phyloP scores from a whole-genome alignment of 1,284 basidiomycete species.

The Chalciporus sp. region DNA sequence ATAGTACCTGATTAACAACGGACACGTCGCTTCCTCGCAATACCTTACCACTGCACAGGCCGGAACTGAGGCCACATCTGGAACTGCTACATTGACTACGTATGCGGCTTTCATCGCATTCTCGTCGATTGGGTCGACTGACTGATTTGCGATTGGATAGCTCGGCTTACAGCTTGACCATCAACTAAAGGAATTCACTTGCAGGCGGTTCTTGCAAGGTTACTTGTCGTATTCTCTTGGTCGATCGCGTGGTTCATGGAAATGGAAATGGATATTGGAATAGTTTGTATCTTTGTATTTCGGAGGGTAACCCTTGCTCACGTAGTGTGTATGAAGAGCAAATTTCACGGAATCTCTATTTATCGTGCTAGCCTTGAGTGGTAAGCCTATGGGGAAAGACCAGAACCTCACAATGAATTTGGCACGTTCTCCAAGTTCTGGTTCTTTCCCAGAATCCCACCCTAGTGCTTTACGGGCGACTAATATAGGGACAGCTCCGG shows the following conservation, averaged over 20 bases:
- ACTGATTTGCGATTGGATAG: slow-evolving; percentile 24
- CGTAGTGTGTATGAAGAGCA: too few relatives aligned
- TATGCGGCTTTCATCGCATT: slow-evolving; percentile 34
- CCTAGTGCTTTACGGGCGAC: neutral
- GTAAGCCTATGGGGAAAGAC: too few relatives aligned
- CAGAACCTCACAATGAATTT: too few relatives aligned
- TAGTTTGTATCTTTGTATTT: too few relatives aligned
- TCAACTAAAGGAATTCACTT: slow-evolving; percentile 32
- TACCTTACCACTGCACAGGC: slow-evolving; percentile 46
- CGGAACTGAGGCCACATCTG: slow-evolving; percentile 46
- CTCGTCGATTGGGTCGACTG: slow-evolving; percentile 14
- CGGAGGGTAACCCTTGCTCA: too few relatives aligned
- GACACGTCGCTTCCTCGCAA: slow-evolving; percentile 46
- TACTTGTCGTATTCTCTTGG: too few relatives aligned
- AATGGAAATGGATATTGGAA: too few relatives aligned
- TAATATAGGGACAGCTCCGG: neutral
- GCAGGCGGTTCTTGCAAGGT: too few relatives aligned
- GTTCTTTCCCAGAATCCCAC: neutral
- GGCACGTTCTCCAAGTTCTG: neutral
- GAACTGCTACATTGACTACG: slow-evolving; percentile 44
- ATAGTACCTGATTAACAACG: slow-evolving; percentile 53
- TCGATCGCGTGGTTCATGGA: too few relatives aligned
- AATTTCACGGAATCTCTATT: too few relatives aligned
- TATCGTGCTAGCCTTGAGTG: too few relatives aligned
- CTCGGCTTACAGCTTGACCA: slow-evolving; percentile 43